phyloP scores from a whole-genome alignment of 2,329 filamentous ascomycete species.

The Colletotrichum camelliae region DNA sequence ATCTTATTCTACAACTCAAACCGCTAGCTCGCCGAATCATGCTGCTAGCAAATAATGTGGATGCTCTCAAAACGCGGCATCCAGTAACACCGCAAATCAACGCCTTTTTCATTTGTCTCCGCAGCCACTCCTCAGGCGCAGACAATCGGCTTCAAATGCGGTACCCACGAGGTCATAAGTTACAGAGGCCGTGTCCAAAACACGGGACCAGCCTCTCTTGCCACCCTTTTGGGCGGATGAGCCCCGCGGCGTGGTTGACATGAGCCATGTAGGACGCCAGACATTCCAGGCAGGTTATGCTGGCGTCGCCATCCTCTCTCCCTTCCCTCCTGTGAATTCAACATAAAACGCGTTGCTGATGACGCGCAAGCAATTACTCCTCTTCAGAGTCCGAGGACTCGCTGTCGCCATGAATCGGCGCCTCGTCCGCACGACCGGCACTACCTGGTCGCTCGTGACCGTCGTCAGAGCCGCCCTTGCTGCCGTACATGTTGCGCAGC shows the following conservation, averaged over 20 bases:
- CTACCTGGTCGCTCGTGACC: conserved; percentile 34
- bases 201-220: neutral
- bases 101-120: neutral
- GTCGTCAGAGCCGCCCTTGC: conserved; percentile 24
- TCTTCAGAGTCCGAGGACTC: conserved; percentile 55
- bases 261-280: neutral
- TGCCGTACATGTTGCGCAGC: conserved; percentile 50
- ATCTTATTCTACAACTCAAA: conserved; percentile 20
- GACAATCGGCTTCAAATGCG: neutral
- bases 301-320: neutral
- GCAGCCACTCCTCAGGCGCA: neutral
- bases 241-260: neutral
- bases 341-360: neutral
- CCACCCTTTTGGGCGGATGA: neutral
- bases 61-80: conserved; percentile 5
- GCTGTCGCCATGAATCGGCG: conserved; percentile 25
- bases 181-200: neutral
- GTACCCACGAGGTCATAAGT: neutral
- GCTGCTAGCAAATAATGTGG: neutral
- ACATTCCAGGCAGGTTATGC: neutral
- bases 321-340: neutral
- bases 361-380: conserved; percentile 30
- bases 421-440: conserved; percentile 17
- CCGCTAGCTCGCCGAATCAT: neutral
- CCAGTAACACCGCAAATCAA: neutral